Conservation (phyloP, 2,329 filamentous ascomycete species). For the Trichoderma aggressivum region DNA sequence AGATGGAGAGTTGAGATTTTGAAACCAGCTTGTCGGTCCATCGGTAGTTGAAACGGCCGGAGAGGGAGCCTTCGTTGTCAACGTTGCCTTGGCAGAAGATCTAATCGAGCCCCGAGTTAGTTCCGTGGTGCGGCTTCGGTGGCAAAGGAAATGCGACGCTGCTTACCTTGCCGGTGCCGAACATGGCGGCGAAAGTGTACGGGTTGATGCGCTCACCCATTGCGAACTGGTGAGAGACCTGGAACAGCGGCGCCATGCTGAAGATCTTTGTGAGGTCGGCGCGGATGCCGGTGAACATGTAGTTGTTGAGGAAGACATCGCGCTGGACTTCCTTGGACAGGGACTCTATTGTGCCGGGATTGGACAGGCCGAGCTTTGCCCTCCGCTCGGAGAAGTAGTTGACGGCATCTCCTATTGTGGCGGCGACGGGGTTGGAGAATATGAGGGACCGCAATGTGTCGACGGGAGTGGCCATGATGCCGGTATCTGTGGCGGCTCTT, state of each 20-base stretch:
- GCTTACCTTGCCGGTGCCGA: slow-evolving; percentile 82
- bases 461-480: slow-evolving; percentile 50
- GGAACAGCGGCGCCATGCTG: slow-evolving; percentile 89
- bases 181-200: slow-evolving; percentile 91
- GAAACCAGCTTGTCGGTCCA: slow-evolving; percentile 77
- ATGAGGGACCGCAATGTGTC: slow-evolving; percentile 60
- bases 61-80: slow-evolving; percentile 86
- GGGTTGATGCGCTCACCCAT: slow-evolving; percentile 92
- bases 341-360: slow-evolving; percentile 89
- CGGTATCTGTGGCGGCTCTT: slow-evolving; percentile 24
- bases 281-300: slow-evolving; percentile 93
- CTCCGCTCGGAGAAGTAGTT: slow-evolving; percentile 79
- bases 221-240: slow-evolving; percentile 94
- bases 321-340: slow-evolving; percentile 90
- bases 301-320: slow-evolving; percentile 93
- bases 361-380: slow-evolving; percentile 81
- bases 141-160: not conserved
- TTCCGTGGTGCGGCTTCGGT: not conserved
- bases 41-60: slow-evolving; percentile 88
- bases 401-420: slow-evolving; percentile 72
- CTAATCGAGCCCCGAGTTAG: slow-evolving; percentile 44
- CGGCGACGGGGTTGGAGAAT: slow-evolving; percentile 68
- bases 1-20: slow-evolving; percentile 84
- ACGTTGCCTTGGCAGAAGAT: slow-evolving; percentile 93
- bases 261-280: slow-evolving; percentile 97